Evolutionary conservation across 2,329 filamentous ascomycete genomes (phyloP).

Genomic region (Exophiala sp.): DNA sequence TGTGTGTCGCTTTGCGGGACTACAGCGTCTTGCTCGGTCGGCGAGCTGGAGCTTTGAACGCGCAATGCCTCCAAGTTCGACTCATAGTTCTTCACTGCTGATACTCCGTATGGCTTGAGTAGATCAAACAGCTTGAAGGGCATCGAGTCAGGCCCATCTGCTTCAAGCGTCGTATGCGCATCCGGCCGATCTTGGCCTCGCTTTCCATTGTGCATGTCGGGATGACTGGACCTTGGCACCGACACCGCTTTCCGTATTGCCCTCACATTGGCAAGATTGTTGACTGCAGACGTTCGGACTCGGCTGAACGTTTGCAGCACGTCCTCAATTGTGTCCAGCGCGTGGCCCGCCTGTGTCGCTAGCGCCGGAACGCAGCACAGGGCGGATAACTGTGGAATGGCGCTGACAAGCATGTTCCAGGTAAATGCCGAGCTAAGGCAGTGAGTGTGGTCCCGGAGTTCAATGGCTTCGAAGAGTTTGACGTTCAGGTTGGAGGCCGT

Average conservation of each 20-base stretch:
- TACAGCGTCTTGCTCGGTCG: background rate
- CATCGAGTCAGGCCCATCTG: background rate
- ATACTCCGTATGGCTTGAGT: constrained; percentile 10
- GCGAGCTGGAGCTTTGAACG: background rate
- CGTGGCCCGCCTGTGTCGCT: constrained; percentile 1
- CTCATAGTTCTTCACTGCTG: constrained; percentile 7
- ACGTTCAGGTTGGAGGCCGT: constrained; percentile 15
- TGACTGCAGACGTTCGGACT: constrained; percentile 10
- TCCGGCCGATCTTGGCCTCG: background rate
- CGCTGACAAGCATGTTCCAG: constrained; percentile 12
- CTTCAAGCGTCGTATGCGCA: background rate
- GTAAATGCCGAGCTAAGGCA: constrained; percentile 12
- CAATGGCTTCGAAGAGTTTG: constrained; percentile 17
- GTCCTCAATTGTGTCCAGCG: constrained; percentile 11
- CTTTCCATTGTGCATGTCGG: background rate
- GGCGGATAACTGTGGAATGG: constrained; percentile 18
- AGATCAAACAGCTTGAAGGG: constrained; percentile 1
- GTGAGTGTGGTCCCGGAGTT: constrained; percentile 16
- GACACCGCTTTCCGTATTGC: constrained; percentile 10
- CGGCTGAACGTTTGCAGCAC: constrained; percentile 8
- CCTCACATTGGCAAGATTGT: constrained; percentile 14
- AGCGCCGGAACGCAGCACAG: constrained; percentile 9
- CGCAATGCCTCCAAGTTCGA: constrained; percentile 3
- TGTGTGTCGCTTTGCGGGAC: background rate
- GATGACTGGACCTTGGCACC: background rate